Evolutionary conservation across 148 eudicot species (phyloP).

Genomic region (Talinum fruticosum): DNA sequence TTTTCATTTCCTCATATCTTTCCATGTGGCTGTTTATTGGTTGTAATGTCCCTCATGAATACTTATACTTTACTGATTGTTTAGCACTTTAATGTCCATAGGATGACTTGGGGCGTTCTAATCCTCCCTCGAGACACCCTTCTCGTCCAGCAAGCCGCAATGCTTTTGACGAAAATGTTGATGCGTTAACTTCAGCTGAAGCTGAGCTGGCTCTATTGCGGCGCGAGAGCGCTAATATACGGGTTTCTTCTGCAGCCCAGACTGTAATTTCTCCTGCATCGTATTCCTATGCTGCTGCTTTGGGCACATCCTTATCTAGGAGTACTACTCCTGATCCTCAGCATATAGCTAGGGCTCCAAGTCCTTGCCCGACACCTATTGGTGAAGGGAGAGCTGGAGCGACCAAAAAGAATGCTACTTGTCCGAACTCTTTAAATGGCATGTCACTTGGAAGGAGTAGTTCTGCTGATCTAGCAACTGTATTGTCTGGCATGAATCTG

Average conservation of each 20-base stretch:
- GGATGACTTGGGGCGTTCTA: conserved; percentile 69
- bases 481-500: conserved; percentile 80
- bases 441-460: conserved; percentile 45
- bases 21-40: neutral
- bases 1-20: neutral
- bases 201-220: conserved; percentile 64
- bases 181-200: conserved; percentile 49
- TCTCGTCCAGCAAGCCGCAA: conserved; percentile 93
- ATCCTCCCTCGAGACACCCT: conserved; percentile 70
- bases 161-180: conserved; percentile 65
- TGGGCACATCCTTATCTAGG: conserved; percentile 84
- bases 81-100: conserved; percentile 25
- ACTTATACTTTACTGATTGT: neutral
- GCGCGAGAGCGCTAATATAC: conserved; percentile 37
- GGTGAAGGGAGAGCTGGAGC: conserved; percentile 66
- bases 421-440: conserved; percentile 59
- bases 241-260: conserved; percentile 44
- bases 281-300: conserved; percentile 83
- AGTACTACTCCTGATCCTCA: conserved; percentile 96
- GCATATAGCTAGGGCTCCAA: conserved; percentile 75
- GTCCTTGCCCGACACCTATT: conserved; percentile 91
- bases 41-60: neutral
- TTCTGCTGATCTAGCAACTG: conserved; percentile 58
- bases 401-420: conserved; percentile 52
- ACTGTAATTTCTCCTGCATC: conserved; percentile 49